A percentile compares a stretch with the other conserved stretches of the same genome.
Evolutionary conservation across 768 basidiomycete species (phyloP).

Genomic region (Rubroboletus pulcherrimus): DNA sequence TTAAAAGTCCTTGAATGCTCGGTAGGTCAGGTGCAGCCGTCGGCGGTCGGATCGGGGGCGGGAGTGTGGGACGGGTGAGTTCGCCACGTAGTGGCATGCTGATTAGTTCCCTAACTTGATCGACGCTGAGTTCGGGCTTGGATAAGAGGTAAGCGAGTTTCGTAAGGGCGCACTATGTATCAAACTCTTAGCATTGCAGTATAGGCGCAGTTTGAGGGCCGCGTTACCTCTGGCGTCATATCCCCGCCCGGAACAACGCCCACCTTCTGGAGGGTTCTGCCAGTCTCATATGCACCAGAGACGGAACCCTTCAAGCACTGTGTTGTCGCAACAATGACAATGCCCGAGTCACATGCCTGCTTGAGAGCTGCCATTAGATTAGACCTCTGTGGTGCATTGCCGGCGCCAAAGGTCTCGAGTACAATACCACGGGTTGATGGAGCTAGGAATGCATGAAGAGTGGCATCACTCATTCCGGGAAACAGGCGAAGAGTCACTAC

Average conservation of each 20-base stretch:
- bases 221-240: slow-evolving; percentile 88
- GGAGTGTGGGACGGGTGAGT: slow-evolving; percentile 55
- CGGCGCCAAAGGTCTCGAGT: slow-evolving; percentile 88
- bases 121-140: slow-evolving; percentile 67
- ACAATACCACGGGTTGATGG: slow-evolving; percentile 79
- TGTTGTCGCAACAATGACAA: slow-evolving; percentile 87
- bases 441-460: slow-evolving; percentile 70
- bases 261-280: slow-evolving; percentile 59
- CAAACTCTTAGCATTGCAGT: neutral
- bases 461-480: slow-evolving; percentile 77
- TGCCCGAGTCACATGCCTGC: slow-evolving; percentile 77
- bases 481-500: slow-evolving; percentile 82
- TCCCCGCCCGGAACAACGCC: slow-evolving; percentile 85
- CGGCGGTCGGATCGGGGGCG: slow-evolving; percentile 40
- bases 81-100: slow-evolving; percentile 83
- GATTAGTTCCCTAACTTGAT: slow-evolving; percentile 73
- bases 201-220: neutral
- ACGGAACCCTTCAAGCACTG: slow-evolving; percentile 89
- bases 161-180: slow-evolving; percentile 72
- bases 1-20: slow-evolving; percentile 60
- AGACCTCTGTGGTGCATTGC: slow-evolving; percentile 81
- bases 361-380: slow-evolving; percentile 75
- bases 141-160: slow-evolving; percentile 90
- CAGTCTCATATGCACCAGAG: slow-evolving; percentile 79
- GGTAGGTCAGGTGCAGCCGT: slow-evolving; percentile 47